Conservation (phyloP, 495 filamentous ascomycete genomes). For the Aspergillus kassunensis region DNA sequence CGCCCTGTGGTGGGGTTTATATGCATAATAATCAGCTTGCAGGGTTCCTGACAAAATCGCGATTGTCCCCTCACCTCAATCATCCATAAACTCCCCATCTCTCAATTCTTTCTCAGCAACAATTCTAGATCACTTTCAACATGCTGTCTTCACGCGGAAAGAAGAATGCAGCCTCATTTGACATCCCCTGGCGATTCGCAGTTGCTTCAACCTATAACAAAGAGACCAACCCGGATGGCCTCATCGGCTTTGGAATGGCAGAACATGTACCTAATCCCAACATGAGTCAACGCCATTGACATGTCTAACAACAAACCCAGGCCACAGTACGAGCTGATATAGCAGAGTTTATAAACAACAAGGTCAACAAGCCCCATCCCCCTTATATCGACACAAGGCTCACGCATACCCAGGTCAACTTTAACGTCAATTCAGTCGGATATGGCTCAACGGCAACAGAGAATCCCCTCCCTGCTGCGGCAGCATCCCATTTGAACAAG, state of each 20-base stretch:
- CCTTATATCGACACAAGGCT: not conserved
- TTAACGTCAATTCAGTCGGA: constrained; percentile 26
- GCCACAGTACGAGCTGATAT: constrained; percentile 28
- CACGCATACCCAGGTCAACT: constrained; percentile 20
- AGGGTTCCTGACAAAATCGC: no score
- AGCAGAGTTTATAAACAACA: constrained; percentile 30
- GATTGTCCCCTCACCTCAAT: no score
- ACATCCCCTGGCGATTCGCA: constrained; percentile 29
- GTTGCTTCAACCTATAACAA: constrained; percentile 27
- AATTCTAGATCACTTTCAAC: not conserved
- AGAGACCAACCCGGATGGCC: constrained; percentile 25
- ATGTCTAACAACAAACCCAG: constrained; percentile 10
- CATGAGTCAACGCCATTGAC: not conserved
- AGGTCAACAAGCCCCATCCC: constrained; percentile 14
- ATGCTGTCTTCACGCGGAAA: constrained; percentile 33
- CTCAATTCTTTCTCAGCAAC: not conserved
- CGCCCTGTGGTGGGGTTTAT: not conserved
- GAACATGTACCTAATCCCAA: constrained; percentile 29
- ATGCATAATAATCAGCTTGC: not conserved
- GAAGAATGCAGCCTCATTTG: constrained; percentile 21
- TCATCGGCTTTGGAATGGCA: constrained; percentile 34
- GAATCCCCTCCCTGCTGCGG: constrained; percentile 24
- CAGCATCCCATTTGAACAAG: constrained; percentile 35
- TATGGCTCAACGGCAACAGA: constrained; percentile 28
- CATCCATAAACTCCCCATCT: not conserved